Percentiles rank a stretch among this genome's conserved stretches.
Conservation (phyloP, 495 filamentous ascomycete genomes). For the Neurospora discreta region DNA sequence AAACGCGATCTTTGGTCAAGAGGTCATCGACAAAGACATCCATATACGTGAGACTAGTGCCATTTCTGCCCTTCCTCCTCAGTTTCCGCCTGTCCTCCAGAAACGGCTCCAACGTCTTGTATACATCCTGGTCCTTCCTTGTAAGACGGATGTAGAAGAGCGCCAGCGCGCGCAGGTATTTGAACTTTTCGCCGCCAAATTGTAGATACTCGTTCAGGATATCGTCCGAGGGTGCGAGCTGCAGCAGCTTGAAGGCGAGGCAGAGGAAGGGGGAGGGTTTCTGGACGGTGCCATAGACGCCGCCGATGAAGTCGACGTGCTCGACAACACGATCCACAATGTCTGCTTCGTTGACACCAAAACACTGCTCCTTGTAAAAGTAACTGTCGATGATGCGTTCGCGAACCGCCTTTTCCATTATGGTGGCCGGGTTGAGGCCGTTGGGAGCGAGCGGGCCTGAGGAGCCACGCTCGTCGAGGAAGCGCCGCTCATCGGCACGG, state of each 20-base stretch:
- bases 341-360: conserved; percentile 85
- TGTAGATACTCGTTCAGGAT: conserved; percentile 74
- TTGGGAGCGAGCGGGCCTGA: conserved; percentile 40
- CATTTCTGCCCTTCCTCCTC: conserved; percentile 58
- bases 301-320: conserved; percentile 68
- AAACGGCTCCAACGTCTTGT: conserved; percentile 67
- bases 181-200: conserved; percentile 64
- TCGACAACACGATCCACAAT: conserved; percentile 82
- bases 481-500: conserved; percentile 61
- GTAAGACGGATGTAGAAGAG: conserved; percentile 91
- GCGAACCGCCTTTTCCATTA: conserved; percentile 85
- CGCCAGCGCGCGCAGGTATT: conserved; percentile 80
- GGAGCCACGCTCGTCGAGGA: conserved; percentile 66
- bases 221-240: conserved; percentile 67
- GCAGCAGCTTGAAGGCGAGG: conserved; percentile 86
- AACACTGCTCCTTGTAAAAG: conserved; percentile 98
- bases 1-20: conserved; percentile 79
- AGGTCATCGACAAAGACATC: conserved; percentile 93
- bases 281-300: conserved; percentile 70
- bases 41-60: conserved; percentile 64
- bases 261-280: conserved; percentile 90
- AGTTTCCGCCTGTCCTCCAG: conserved; percentile 78
- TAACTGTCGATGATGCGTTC: conserved; percentile 90
- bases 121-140: conserved; percentile 70
- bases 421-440: conserved; percentile 76